Conservation (phyloP, 768 basidiomycete species). For the Kwoniella pini region DNA sequence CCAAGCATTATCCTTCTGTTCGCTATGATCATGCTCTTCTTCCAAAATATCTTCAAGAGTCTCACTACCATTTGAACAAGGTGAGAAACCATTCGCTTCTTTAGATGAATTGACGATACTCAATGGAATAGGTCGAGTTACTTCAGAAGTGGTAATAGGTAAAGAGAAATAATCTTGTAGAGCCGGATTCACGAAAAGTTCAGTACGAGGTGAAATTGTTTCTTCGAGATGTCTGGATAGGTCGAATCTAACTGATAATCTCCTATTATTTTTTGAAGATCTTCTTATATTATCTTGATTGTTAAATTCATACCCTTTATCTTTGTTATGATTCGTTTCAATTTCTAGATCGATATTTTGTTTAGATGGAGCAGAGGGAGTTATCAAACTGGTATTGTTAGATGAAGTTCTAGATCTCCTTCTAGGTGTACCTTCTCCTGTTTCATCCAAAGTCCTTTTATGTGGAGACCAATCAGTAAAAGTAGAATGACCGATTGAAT, state of each 20-base stretch:
- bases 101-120: constrained; percentile 7
- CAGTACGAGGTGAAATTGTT: background rate
- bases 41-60: background rate
- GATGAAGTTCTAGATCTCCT: constrained; percentile 3
- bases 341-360: background rate
- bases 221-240: background rate
- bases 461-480: background rate
- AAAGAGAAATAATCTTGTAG: background rate
- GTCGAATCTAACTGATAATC: constrained; percentile 10
- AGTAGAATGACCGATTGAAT: background rate
- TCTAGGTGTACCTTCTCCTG: background rate
- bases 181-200: background rate
- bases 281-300: background rate
- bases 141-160: background rate
- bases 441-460: background rate
- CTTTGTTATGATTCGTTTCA: background rate
- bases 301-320: too few species aligned
- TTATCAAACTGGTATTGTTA: background rate
- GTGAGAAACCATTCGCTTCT: background rate
- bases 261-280: constrained; percentile 1
- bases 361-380: background rate
- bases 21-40: background rate
- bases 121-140: constrained; percentile 4
- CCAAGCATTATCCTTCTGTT: background rate
- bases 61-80: background rate